Base-by-base conservation (phyloP, 2,329 filamentous ascomycete species). In the Cladosporium sp. region DNA sequence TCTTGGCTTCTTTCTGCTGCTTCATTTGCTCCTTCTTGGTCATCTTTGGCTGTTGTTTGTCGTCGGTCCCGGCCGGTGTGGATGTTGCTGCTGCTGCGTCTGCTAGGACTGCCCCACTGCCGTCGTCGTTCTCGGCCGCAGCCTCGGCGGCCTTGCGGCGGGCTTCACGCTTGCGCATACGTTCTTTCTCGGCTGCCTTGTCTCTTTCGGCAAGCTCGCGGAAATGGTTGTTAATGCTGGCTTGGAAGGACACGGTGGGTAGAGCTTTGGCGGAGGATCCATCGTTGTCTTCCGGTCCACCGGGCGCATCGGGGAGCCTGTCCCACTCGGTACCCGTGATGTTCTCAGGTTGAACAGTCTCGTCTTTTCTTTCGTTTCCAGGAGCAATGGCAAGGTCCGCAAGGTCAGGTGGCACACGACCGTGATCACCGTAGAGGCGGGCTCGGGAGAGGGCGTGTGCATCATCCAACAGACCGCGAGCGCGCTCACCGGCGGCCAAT, bases 11-110 rank as follows among this genome's bases (percentile, higher is more conserved):
- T 32, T 88, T 84, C n/a, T 83, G 80, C 57, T 85, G 78, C 56
- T 84, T 86, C 67, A 85, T 88, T 64, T 85, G 77, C 66, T 95
- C 90, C 71, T 96, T 96, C 76, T 96, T 96, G 4, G 85, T 86
- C 45, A 88, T 77, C 67, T 90, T 92, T 57, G 20, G 78, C 61
- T 56, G 82, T n/a, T 53, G 52, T n/a, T 56, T 43, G 16, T 42
- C 76, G 16, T 53, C 53, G n/a, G 55, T 43, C n/a, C 42, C 76
- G 13, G 30, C 62, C 11, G 61, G 55, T 12, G 61, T 59, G 20
- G n/a, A 60, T 56, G 32, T 48, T 51, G 19, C 52, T 39, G 41
- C 49, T 32, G 61, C 35, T 57, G 51, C 60, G 56, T 45, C 55
- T 55, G 15, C 43, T 13, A 50, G 33, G 25, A 38, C 36, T 5